Conservation (phyloP, 495 filamentous ascomycete species). For the Neurospora intermedia region DNA sequence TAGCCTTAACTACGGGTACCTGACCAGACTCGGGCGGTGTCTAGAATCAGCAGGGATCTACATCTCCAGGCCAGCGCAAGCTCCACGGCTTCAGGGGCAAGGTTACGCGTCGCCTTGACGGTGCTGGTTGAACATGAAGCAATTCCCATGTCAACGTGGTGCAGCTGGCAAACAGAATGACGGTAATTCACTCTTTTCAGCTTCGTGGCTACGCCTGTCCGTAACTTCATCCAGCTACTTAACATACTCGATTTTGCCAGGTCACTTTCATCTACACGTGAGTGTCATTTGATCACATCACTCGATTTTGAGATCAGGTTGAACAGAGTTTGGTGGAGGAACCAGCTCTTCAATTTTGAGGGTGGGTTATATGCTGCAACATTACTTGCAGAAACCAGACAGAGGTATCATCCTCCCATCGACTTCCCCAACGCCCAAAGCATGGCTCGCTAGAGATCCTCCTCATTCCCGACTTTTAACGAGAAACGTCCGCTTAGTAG, state of each 20-base stretch:
- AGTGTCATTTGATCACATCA: too few species aligned
- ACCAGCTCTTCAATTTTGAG: background rate
- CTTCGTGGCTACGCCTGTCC: background rate
- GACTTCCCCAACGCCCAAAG: conserved; percentile 5
- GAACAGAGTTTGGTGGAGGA: background rate
- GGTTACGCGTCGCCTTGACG: background rate
- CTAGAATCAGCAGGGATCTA: background rate
- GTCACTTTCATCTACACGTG: background rate
- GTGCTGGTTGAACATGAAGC: background rate
- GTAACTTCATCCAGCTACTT: background rate
- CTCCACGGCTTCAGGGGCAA: background rate
- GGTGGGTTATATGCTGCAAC: background rate
- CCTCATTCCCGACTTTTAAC: background rate
- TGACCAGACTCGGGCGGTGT: background rate
- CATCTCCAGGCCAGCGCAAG: background rate
- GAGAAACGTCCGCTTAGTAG: conserved; percentile 50
- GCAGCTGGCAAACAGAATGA: background rate
- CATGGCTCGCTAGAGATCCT: conserved; percentile 14
- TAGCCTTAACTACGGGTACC: background rate
- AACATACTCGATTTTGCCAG: background rate
- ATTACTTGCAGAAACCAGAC: background rate
- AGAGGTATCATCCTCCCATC: conserved; percentile 7
- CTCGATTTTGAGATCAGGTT: too few species aligned
- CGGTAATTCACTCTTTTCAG: background rate
- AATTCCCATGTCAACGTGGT: background rate